These are phyloP conservation scores for Fraxinus anomala DNA, from an alignment of 257 asterid genomes.

Conservation along the genomic window DNA sequence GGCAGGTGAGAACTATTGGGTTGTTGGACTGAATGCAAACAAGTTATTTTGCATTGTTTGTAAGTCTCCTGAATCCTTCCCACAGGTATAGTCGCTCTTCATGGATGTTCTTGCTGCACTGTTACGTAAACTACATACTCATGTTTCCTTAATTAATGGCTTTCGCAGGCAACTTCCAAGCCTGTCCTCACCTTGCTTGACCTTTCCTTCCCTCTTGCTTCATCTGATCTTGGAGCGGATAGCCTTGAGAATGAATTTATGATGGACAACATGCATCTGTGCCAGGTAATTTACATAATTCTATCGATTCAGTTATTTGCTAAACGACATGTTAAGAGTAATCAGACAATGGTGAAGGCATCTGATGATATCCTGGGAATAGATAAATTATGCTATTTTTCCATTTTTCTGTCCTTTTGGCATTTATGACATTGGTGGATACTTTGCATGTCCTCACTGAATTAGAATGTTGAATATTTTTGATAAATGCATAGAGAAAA, in stretches of 20 bases:
- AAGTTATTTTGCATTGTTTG: slow-evolving; percentile 85
- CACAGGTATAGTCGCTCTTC: slow-evolving; percentile 61
- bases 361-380: background rate
- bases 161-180: slow-evolving; percentile 77
- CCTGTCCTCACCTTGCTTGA: slow-evolving; percentile 82
- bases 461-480: slow-evolving; percentile 8
- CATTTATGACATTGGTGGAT: no score
- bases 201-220: slow-evolving; percentile 87
- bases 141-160: slow-evolving; percentile 20
- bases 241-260: slow-evolving; percentile 89
- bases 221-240: slow-evolving; percentile 96
- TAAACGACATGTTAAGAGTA: slow-evolving; percentile 11
- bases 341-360: slow-evolving; percentile 4
- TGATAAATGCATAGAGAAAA: background rate
- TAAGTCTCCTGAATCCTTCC: slow-evolving; percentile 82
- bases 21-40: slow-evolving; percentile 73
- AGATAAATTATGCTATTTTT: slow-evolving; percentile 7
- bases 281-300: slow-evolving; percentile 44
- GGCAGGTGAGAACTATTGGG: slow-evolving; percentile 80
- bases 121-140: slow-evolving; percentile 17
- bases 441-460: slow-evolving; percentile 23
- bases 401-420: background rate
- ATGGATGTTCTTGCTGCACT: slow-evolving; percentile 19
- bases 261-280: slow-evolving; percentile 71
- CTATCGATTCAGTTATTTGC: slow-evolving; percentile 22